Conservation (phyloP, 768 basidiomycete genomes). For the Brasilioporus rufonigricans region DNA sequence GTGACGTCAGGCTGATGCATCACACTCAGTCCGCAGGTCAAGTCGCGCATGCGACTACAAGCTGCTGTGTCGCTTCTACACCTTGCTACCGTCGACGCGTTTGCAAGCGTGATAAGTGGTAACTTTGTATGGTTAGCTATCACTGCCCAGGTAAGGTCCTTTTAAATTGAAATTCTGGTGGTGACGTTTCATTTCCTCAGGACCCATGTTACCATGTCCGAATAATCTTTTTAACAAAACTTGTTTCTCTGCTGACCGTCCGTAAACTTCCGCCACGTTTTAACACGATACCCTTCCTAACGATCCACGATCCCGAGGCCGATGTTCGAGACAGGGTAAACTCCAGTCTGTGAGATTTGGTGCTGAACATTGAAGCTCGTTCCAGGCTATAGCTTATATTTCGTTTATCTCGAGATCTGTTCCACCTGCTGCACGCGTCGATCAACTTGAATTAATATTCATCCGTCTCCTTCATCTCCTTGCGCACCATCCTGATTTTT, state of each 20-base stretch:
- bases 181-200: slow-evolving; percentile 36
- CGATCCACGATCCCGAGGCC: slow-evolving; percentile 85
- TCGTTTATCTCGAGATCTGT: slow-evolving; percentile 45
- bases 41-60: slow-evolving; percentile 78
- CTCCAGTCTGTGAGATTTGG: neutral
- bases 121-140: slow-evolving; percentile 72
- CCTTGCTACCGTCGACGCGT: slow-evolving; percentile 58
- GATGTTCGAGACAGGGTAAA: slow-evolving; percentile 72
- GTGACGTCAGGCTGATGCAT: slow-evolving; percentile 11
- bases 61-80: slow-evolving; percentile 81
- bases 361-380: slow-evolving; percentile 2
- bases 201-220: slow-evolving; percentile 90
- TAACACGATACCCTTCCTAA: slow-evolving; percentile 84
- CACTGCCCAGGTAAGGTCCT: slow-evolving; percentile 67
- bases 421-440: slow-evolving; percentile 51
- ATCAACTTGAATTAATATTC: slow-evolving; percentile 79
- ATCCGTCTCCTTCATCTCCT: slow-evolving; percentile 83
- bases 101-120: slow-evolving; percentile 52
- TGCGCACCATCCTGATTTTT: slow-evolving; percentile 94
- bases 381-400: slow-evolving; percentile 60
- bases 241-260: slow-evolving; percentile 58
- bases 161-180: neutral
- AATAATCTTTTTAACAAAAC: slow-evolving; percentile 70
- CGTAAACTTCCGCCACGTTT: slow-evolving; percentile 69
- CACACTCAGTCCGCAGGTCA: slow-evolving; percentile 50